Conservation (phyloP, 345 rosid genomes). For the Rhodamnia rubescens region DNA sequence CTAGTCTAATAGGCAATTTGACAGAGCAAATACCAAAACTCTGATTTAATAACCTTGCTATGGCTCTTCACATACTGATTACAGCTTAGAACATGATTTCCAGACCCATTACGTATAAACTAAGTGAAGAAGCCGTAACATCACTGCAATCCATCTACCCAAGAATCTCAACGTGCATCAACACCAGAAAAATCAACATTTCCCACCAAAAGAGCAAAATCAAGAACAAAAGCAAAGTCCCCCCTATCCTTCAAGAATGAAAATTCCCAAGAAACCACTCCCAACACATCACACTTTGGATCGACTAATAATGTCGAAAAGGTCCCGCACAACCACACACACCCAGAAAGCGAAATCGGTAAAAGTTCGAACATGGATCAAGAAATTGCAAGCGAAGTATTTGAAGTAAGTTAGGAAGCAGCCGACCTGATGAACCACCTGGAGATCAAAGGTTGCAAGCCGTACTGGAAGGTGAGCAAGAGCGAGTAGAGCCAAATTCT, state of each 20-base stretch:
- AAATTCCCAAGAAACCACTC: background rate
- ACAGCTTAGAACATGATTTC: background rate
- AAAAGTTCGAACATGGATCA: background rate
- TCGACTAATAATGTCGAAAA: background rate
- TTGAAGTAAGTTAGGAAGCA: background rate
- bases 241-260: background rate
- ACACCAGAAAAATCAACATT: background rate
- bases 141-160: background rate
- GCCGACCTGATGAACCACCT: conserved; percentile 69
- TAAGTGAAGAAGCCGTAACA: background rate
- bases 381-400: background rate
- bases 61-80: background rate
- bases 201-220: background rate
- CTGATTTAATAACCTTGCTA: background rate
- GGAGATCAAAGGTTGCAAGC: conserved; percentile 91
- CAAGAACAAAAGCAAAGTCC: background rate
- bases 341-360: background rate
- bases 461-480: conserved; percentile 79
- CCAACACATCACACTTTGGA: background rate
- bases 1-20: background rate
- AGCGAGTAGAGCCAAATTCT: conserved; percentile 59
- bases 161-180: background rate
- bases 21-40: background rate
- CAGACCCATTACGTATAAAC: background rate
- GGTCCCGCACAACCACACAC: background rate